A percentile compares a stretch with the other conserved stretches of the same genome.
phyloP scores from a whole-genome alignment of 2,329 filamentous ascomycete species.

The Stagonosporopsis rhizophila region DNA sequence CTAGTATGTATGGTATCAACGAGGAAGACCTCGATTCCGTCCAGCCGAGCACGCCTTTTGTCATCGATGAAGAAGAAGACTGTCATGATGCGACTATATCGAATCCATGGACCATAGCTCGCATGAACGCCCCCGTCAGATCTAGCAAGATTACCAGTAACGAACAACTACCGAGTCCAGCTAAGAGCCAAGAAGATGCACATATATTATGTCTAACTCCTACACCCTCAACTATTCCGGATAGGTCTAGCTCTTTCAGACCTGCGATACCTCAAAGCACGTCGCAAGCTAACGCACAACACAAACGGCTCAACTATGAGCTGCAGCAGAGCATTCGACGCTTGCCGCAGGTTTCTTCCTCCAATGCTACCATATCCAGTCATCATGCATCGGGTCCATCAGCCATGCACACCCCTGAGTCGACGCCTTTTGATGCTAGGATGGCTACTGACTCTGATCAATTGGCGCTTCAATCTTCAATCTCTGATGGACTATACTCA shows the following conservation, averaged over 20 bases:
- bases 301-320: conserved; percentile 6
- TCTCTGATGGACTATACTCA: no score
- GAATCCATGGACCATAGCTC: conserved; percentile 60
- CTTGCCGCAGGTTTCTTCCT: background rate
- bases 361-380: background rate
- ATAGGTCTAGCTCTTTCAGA: background rate
- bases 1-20: conserved; percentile 50
- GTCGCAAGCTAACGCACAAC: conserved; percentile 10
- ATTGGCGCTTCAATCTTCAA: background rate
- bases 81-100: conserved; percentile 45
- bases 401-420: background rate
- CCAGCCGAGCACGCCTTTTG: conserved; percentile 20
- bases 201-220: conserved; percentile 14
- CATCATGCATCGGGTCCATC: background rate
- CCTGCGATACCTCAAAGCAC: conserved; percentile 29
- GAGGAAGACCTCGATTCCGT: conserved; percentile 44
- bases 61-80: conserved; percentile 39
- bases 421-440: background rate
- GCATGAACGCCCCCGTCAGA: conserved; percentile 51
- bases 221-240: background rate
- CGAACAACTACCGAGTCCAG: conserved; percentile 35
- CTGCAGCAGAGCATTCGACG: conserved; percentile 21
- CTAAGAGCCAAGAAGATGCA: conserved; percentile 23
- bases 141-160: conserved; percentile 20
- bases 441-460: background rate